Conservation (phyloP, 177 flowering plant genomes). For the Vitis hybrid region DNA sequence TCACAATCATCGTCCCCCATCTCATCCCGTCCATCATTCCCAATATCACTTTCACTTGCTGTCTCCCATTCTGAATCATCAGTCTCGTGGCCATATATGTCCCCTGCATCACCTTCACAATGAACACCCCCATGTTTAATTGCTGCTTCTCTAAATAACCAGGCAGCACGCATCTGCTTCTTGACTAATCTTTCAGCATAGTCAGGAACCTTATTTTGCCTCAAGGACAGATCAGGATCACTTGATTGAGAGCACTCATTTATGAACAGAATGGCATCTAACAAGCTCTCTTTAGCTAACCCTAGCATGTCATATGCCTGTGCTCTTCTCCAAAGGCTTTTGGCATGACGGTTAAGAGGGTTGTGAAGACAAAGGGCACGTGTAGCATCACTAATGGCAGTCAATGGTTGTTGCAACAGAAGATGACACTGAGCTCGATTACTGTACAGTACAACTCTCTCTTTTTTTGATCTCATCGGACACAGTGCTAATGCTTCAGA, state of each 20-base stretch:
- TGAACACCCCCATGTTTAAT: constrained; percentile 81
- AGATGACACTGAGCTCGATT: constrained; percentile 97
- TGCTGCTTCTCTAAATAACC: constrained; percentile 96
- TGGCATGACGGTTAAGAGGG: constrained; percentile 94
- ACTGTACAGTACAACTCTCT: constrained; percentile 87
- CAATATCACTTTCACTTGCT: constrained; percentile 95
- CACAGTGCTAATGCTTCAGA: constrained; percentile 90
- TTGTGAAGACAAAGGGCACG: constrained; percentile 89
- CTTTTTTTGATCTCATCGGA: constrained; percentile 87
- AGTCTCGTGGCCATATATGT: constrained; percentile 63
- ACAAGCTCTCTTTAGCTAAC: constrained; percentile 90
- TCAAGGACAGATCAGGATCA: constrained; percentile 81
- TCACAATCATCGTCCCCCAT: constrained; percentile 65
- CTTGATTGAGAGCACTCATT: constrained; percentile 93
- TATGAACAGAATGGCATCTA: constrained; percentile 92
- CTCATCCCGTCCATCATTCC: constrained; percentile 72
- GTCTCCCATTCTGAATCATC: constrained; percentile 99
- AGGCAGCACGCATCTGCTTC: constrained; percentile 98
- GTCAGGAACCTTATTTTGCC: constrained; percentile 88
- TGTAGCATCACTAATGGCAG: constrained; percentile 95
- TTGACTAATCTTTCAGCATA: constrained; percentile 89
- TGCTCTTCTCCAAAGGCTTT: constrained; percentile 97
- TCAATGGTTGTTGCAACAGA: constrained; percentile 82
- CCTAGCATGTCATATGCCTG: constrained; percentile 99
- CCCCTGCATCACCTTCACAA: constrained; percentile 67